Percentiles rank a stretch among this genome's conserved stretches.
Conservation (phyloP, 371 early-diverging fungal species). For the Blyttiomyces sp. region DNA sequence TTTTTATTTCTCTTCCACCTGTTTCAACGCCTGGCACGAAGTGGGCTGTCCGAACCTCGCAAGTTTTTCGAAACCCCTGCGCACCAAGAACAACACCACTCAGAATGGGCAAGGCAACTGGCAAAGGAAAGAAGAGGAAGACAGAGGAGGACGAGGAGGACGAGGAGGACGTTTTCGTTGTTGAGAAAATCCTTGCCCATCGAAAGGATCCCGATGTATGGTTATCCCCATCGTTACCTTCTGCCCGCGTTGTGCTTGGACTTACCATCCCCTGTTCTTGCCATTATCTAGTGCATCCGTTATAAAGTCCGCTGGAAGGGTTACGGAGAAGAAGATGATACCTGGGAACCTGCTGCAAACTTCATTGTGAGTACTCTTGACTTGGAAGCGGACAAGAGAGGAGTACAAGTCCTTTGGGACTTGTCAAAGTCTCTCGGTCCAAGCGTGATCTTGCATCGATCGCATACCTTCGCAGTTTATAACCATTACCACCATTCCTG, state of each 20-base stretch:
- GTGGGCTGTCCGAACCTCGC: background rate
- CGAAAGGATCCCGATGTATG: slow-evolving; percentile 3
- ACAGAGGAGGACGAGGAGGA: background rate
- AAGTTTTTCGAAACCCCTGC: background rate
- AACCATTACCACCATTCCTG: too few relatives aligned
- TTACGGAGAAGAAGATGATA: background rate
- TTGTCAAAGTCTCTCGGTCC: too few relatives aligned
- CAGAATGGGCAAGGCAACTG: background rate
- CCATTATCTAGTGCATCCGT: too few relatives aligned
- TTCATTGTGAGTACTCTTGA: background rate
- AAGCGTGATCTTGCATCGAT: too few relatives aligned
- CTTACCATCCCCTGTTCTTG: background rate
- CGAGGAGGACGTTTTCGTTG: slow-evolving; percentile 34
- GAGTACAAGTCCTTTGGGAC: too few relatives aligned
- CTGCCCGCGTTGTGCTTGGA: slow-evolving; percentile 16
- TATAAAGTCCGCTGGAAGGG: slow-evolving; percentile 2
- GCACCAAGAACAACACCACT: too few relatives aligned
- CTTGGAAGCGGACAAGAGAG: too few relatives aligned
- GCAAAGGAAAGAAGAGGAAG: background rate
- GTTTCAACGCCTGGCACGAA: background rate
- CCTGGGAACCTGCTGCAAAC: background rate
- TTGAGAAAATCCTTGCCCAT: slow-evolving; percentile 50
- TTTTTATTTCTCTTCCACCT: background rate
- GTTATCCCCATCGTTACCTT: background rate
- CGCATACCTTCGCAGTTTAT: too few relatives aligned